phyloP scores from a whole-genome alignment of 2,329 filamentous ascomycete genomes.

The Fusarium sp. region DNA sequence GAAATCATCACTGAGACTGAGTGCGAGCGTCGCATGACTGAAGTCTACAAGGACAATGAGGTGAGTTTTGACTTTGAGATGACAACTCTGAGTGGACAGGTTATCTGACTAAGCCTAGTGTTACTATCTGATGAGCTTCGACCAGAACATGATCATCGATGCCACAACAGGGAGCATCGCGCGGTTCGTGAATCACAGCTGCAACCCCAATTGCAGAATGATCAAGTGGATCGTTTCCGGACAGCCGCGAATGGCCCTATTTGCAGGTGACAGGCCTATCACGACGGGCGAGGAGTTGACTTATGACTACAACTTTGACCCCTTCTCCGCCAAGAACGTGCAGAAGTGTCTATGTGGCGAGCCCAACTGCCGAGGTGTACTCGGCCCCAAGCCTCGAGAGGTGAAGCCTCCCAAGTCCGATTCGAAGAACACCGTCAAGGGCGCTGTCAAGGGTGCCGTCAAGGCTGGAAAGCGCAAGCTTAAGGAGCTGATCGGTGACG shows the following conservation, averaged over 20 bases:
- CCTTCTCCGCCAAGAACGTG: constrained; percentile 76
- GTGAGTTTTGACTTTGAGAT: constrained; percentile 62
- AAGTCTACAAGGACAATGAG: constrained; percentile 92
- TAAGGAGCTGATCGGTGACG: constrained; percentile 63
- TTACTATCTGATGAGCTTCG: constrained; percentile 98
- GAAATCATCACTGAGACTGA: constrained; percentile 97
- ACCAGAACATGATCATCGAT: constrained; percentile 98
- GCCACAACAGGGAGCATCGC: constrained; percentile 96
- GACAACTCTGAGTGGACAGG: constrained; percentile 2
- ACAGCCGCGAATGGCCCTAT: constrained; percentile 95
- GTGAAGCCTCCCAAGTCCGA: constrained; percentile 62
- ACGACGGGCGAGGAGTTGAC: constrained; percentile 96
- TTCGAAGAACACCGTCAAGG: constrained; percentile 54
- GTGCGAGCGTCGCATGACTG: constrained; percentile 92
- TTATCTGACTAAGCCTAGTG: constrained; percentile 70
- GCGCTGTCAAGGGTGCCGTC: constrained; percentile 53
- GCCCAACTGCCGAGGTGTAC: constrained; percentile 72
- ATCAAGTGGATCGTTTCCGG: constrained; percentile 97
- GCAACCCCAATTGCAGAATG: constrained; percentile 96
- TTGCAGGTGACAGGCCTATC: constrained; percentile 89
- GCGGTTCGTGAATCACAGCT: constrained; percentile 98
- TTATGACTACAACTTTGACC: constrained; percentile 87
- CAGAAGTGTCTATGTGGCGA: constrained; percentile 75
- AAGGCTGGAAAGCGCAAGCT: constrained; percentile 69
- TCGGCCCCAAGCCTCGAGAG: constrained; percentile 72